Evolutionary conservation across 2,329 filamentous ascomycete genomes (phyloP).

Genomic region (Paecilomyces dactylethromorphus): DNA sequence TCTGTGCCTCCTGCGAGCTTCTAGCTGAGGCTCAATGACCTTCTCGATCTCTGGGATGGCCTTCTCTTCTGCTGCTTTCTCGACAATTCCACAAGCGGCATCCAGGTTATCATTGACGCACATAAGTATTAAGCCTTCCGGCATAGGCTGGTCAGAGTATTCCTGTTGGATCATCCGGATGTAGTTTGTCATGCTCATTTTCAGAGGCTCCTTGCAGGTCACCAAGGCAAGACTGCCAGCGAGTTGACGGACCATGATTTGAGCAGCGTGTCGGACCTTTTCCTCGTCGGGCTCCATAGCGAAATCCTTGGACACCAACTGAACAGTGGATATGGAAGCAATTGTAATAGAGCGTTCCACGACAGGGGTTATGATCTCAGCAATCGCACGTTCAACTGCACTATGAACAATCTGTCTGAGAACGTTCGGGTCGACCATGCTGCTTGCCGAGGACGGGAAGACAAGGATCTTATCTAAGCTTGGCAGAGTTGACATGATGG

Average conservation of each 20-base stretch:
- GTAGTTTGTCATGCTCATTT: conserved; percentile 96
- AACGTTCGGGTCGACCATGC: conserved; percentile 64
- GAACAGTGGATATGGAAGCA: conserved; percentile 89
- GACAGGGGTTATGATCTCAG: conserved; percentile 95
- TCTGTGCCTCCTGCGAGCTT: conserved; percentile 69
- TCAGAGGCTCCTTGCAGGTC: conserved; percentile 94
- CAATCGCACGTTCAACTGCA: conserved; percentile 81
- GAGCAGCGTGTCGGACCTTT: conserved; percentile 74
- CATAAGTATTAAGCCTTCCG: conserved; percentile 94
- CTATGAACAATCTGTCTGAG: conserved; percentile 69
- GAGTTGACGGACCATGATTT: conserved; percentile 91
- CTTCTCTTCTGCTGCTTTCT: conserved; percentile 90
- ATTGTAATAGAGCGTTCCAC: conserved; percentile 97
- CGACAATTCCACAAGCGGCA: conserved; percentile 84
- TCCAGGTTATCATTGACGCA: conserved; percentile 98
- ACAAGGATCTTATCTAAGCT: conserved; percentile 73
- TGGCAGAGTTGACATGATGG: conserved; percentile 73
- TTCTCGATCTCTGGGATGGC: conserved; percentile 93
- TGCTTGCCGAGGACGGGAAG: conserved; percentile 71
- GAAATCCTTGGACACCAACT: conserved; percentile 95
- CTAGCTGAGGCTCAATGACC: conserved; percentile 75
- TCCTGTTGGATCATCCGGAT: conserved; percentile 75
- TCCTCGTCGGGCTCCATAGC: conserved; percentile 87
- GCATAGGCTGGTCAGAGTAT: conserved; percentile 63
- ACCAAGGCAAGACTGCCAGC: conserved; percentile 90